phyloP scores from a whole-genome alignment of 768 basidiomycete species.

The Russula abietina region DNA sequence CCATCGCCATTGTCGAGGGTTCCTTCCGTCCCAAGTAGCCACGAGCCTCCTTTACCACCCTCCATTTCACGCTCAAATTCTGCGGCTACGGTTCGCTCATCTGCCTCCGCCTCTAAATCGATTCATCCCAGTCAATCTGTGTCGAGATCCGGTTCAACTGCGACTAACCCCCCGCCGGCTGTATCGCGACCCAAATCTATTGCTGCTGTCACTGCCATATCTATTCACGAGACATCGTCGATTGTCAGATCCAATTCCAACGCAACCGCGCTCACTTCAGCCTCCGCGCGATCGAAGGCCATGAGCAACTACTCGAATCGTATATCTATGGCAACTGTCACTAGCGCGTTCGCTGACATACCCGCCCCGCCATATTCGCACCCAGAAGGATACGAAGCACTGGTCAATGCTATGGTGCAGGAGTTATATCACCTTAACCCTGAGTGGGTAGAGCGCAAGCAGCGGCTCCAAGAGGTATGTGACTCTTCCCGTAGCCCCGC shows the following conservation, averaged over 20 bases:
- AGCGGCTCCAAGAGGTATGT: slow-evolving; percentile 21
- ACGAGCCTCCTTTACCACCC: neutral
- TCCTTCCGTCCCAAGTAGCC: neutral
- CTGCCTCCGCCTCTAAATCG: neutral
- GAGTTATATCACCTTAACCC: slow-evolving; percentile 23
- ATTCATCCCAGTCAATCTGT: neutral
- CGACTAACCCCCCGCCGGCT: neutral
- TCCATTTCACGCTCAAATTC: slow-evolving; percentile 18
- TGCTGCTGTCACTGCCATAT: slow-evolving; percentile 14
- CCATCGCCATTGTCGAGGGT: slow-evolving; percentile 1
- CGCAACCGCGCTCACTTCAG: slow-evolving; percentile 4
- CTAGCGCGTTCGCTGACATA: slow-evolving; percentile 11
- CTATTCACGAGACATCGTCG: slow-evolving; percentile 14
- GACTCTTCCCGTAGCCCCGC: neutral
- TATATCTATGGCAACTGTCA: slow-evolving; percentile 9
- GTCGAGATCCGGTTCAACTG: slow-evolving; percentile 15
- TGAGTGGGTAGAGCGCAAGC: slow-evolving; percentile 24
- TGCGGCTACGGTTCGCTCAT: slow-evolving; percentile 13
- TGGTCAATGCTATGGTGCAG: slow-evolving; percentile 24
- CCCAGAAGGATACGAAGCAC: slow-evolving; percentile 17
- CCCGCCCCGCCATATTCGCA: slow-evolving; percentile 17
- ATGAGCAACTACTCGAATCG: slow-evolving; percentile 15
- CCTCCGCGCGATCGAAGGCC: slow-evolving; percentile 12
- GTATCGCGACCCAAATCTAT: slow-evolving; percentile 16
- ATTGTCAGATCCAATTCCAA: slow-evolving; percentile 15